phyloP scores from a whole-genome alignment of 805 yeast species.

The Starmerella floricola region DNA sequence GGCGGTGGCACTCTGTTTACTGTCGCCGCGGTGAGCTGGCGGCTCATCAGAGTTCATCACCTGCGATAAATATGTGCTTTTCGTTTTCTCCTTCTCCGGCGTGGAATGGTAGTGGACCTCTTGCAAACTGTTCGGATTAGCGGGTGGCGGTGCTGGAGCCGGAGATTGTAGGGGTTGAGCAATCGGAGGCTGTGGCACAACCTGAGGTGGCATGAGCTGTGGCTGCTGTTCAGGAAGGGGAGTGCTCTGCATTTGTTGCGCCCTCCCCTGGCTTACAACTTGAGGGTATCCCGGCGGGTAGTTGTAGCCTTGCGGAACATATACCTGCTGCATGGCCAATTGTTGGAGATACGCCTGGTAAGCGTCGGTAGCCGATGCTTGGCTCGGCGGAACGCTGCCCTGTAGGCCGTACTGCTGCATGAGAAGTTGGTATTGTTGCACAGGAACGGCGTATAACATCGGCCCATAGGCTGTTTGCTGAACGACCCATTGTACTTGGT shows the following conservation, averaged over 20 bases:
- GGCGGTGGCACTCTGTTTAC: too few relatives aligned
- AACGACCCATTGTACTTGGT: conserved; percentile 10
- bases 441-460: conserved; percentile 22
- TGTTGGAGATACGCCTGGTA: conserved; percentile 14
- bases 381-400: not conserved
- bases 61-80: not conserved
- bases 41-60: not conserved
- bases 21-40: too few relatives aligned
- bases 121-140: not conserved
- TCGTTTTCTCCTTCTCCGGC: too few relatives aligned
- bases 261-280: not conserved
- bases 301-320: conserved; percentile 5
- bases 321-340: conserved; percentile 9
- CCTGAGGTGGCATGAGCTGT: not conserved
- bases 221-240: not conserved
- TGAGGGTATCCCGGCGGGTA: not conserved
- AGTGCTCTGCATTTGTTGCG: not conserved
- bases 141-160: conserved; percentile 13
- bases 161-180: conserved; percentile 15
- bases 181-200: not conserved
- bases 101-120: too few relatives aligned
- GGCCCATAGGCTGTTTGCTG: conserved; percentile 19
- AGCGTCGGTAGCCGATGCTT: conserved; percentile 1
- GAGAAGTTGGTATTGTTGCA: conserved; percentile 17
- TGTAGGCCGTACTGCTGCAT: conserved; percentile 8